Evolutionary conservation across 2,329 filamentous ascomycete species (phyloP).

Genomic region (Arthrobotrys iridis): DNA sequence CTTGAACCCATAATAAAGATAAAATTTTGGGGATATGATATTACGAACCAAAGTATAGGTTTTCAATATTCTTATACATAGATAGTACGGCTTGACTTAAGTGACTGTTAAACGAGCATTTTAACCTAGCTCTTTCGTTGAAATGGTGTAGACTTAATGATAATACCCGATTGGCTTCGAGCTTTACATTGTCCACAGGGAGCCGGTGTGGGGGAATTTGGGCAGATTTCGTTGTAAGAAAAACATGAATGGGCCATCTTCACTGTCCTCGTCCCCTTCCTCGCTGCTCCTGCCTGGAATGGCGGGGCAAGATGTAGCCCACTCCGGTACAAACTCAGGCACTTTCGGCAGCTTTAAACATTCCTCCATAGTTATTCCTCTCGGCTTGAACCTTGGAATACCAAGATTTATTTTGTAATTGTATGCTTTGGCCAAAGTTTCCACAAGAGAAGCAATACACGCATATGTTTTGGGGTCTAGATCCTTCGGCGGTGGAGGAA

Average conservation of each 20-base stretch:
- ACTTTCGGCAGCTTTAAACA: neutral
- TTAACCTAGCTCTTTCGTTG: no score
- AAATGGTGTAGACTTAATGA: no score
- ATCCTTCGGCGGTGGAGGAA: neutral
- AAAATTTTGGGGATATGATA: no score
- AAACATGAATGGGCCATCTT: neutral
- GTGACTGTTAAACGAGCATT: no score
- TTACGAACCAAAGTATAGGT: no score
- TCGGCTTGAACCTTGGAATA: neutral
- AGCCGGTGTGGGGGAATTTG: neutral
- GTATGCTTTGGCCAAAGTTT: constrained; percentile 10
- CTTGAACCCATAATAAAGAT: no score
- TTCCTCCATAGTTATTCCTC: neutral
- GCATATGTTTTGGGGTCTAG: neutral
- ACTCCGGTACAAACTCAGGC: neutral
- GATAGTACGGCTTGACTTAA: no score
- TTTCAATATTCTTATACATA: no score
- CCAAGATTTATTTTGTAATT: constrained; percentile 8
- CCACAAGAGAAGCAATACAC: neutral
- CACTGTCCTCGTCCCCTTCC: neutral
- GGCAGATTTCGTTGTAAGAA: neutral
- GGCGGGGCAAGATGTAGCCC: neutral
- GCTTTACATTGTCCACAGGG: neutral
- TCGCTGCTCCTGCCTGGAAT: neutral
- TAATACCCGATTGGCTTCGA: no score